Conservation (phyloP, 108 stramenopile species). For the Aurantiochytrium sp. region DNA sequence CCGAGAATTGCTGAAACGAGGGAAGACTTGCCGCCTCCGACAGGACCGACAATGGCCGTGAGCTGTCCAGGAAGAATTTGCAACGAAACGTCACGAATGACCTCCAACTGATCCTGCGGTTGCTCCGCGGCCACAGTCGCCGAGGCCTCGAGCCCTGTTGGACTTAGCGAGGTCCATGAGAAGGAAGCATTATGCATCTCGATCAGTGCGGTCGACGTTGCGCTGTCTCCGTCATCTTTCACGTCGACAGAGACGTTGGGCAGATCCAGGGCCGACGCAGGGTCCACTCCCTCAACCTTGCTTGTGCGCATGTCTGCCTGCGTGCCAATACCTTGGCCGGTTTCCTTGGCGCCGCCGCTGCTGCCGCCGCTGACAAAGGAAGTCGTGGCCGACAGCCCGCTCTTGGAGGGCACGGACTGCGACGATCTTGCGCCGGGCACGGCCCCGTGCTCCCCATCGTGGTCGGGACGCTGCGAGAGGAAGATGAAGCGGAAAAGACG, state of each 20-base stretch:
- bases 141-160: neutral
- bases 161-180: neutral
- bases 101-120: neutral
- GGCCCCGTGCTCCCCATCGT: neutral
- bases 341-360: no score
- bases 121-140: neutral
- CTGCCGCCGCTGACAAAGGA: no score
- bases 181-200: neutral
- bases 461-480: neutral
- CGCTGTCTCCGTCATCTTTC: no score
- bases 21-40: slow-evolving; percentile 74
- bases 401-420: no score
- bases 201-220: neutral
- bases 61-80: slow-evolving; percentile 20
- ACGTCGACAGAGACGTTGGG: no score
- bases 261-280: no score
- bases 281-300: no score
- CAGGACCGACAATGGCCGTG: slow-evolving; percentile 60
- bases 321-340: no score
- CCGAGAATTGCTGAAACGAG: slow-evolving; percentile 68
- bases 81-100: neutral
- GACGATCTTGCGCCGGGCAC: no score
- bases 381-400: no score
- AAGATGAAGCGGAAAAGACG: neutral
- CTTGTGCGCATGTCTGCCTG: no score